A percentile compares a stretch with the other conserved stretches of the same genome.
phyloP scores from a whole-genome alignment of 1,139 yeast species.

The Wickerhamomyces sp. region DNA sequence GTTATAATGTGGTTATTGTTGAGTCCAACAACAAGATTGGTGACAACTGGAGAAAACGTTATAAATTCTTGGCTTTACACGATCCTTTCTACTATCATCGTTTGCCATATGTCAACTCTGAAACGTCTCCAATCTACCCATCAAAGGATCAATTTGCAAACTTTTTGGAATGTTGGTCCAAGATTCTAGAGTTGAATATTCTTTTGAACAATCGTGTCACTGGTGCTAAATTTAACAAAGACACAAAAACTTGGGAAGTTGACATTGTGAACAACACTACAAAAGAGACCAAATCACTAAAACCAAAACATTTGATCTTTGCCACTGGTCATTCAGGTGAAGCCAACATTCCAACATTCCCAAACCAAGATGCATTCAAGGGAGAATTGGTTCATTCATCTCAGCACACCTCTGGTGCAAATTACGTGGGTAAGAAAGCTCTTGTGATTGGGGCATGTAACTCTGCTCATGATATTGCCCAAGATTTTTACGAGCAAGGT shows the following conservation, averaged over 20 bases:
- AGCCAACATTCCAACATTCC: conserved; percentile 36
- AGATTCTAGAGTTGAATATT: conserved; percentile 34
- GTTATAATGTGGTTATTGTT: conserved; percentile 33
- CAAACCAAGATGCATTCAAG: conserved; percentile 32
- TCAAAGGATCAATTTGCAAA: conserved; percentile 40
- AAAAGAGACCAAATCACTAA: conserved; percentile 16
- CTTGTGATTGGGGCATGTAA: conserved; percentile 40
- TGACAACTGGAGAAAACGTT: conserved; percentile 42
- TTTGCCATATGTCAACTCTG: conserved; percentile 35
- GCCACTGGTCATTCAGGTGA: conserved; percentile 41
- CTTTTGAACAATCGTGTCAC: conserved; percentile 32
- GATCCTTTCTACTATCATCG: conserved; percentile 41
- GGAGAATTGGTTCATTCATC: conserved; percentile 38
- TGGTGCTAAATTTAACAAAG: conserved; percentile 30
- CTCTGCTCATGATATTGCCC: conserved; percentile 41
- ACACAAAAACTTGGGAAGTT: conserved; percentile 30
- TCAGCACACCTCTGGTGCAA: conserved; percentile 34
- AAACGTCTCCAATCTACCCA: conserved; percentile 37
- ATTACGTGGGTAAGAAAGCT: conserved; percentile 35
- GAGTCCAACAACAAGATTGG: conserved; percentile 35
- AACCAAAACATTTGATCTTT: conserved; percentile 33
- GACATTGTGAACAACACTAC: conserved; percentile 24
- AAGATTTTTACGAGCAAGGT: conserved; percentile 40
- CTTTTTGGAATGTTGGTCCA: conserved; percentile 36
- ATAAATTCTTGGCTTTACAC: conserved; percentile 38